Base-by-base conservation (phyloP, 2,329 filamentous ascomycete genomes). In the Tolypocladium inflatum region DNA sequence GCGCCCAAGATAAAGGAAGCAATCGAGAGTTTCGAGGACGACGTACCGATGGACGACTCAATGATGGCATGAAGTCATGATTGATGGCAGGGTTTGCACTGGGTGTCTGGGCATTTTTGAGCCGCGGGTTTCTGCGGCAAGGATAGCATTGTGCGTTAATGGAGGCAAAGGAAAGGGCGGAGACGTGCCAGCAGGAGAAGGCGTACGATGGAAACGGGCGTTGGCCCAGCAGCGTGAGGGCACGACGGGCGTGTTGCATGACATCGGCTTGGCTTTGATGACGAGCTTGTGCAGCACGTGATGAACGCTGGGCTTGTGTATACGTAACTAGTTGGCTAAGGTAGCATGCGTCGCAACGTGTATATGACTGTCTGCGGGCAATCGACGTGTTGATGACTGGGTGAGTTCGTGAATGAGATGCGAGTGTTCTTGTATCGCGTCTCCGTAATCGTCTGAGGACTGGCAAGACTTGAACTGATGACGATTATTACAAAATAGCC, bases 1-100 rank as follows among this genome's bases (percentile, higher is more conserved):
- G 91, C 90, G 63, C 88, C 90, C 62, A 88, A 91, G 72, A 97
- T 99, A 74, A 99, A 97, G 74, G 91, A 96, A 71, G 91, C 91
- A 21, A 97, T 99, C 76, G 93, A 97, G 76, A 88, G 87, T 65
- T 82, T 97, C 59, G 91, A 96, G 67, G 87, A 91, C 58, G 87
- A 90, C 60, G 85, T 89, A 59, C 82, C 86, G 58, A 85, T 89
- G 72, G 82, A 86, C 61, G 83, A 86, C 69, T 84, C 81, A 60
- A 84, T 85, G 78, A 83, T 83, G 73, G 75, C 74, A 74, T 83
- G 73, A 81, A 63, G 61, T 64, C 67, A 71, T 60, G 65, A 66
- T 59, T 63, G 65, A 64, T 63, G 63, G 59, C 58, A 58, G 55
- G 51, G 54, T 21, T 35, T 52, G 48, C 30, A n/a, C 26, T n/a